Evolutionary conservation across 768 basidiomycete genomes (phyloP), one percentile per base, ranked within the genome.

Genomic region (Gloeopeniophorella convolvens): DNA sequence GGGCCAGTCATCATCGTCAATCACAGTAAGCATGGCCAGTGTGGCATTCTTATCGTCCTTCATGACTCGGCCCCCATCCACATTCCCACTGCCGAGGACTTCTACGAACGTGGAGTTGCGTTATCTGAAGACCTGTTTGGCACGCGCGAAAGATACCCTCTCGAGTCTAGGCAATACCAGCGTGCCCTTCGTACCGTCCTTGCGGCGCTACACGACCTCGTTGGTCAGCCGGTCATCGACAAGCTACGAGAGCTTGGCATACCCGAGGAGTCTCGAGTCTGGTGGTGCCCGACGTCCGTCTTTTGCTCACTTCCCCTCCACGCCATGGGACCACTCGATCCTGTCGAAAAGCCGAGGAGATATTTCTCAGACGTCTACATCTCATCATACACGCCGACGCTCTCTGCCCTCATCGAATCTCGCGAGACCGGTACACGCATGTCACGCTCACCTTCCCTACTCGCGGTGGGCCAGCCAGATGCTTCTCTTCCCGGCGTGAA

Each of bases 241-340:
- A 27, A 24, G 5, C 42, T 50, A 15, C 30, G n/a, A 5, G 23
- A 31, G 13, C 20, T 44, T 21, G 21, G 39, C 3, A 32, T 50
- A 5, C n/a, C n/a, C n/a, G n/a, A n/a, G n/a, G n/a, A n/a, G n/a
- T n/a, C n/a, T n/a, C n/a, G n/a, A n/a, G n/a, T n/a, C n/a, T n/a
- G n/a, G n/a, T n/a, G n/a, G n/a, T n/a, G n/a, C n/a, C n/a, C n/a
- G n/a, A n/a, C n/a, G n/a, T 50, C 49, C 3, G 42, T 32, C 0
- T 50, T 50, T 32, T 50, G 35, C 10, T 37, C 42, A 2, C 49
- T 50, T 31, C 49, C 49, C 12, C 49, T 50, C 13, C 42, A 50
- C 15, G 49, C 49, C 1, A 50, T 50, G 34, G 49, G 42, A 5
- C n/a, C n/a, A n/a, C n/a, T n/a, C n/a, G n/a, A n/a, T n/a, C n/a